Percentiles rank a stretch among this genome's conserved stretches.
phyloP scores from a whole-genome alignment of 805 yeast genomes.

The Myxozyma neotropica region DNA sequence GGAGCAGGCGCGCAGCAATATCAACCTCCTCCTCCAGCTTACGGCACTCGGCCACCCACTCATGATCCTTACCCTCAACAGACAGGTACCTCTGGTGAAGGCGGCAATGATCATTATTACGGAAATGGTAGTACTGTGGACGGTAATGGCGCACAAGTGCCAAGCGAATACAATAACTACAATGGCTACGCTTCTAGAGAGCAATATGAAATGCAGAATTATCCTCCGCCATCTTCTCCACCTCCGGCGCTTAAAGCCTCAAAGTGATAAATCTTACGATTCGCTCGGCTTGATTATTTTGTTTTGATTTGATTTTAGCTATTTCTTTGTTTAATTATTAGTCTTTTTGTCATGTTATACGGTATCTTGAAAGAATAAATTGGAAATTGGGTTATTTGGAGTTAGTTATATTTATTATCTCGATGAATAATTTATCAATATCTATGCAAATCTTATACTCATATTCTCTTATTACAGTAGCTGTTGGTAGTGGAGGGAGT shows the following conservation, averaged over 20 bases:
- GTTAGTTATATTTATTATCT: too few relatives aligned
- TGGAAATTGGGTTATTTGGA: too few relatives aligned
- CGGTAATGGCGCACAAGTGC: not conserved
- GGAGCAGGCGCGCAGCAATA: constrained; percentile 11
- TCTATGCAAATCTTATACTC: too few relatives aligned
- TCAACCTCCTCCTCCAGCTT: constrained; percentile 25
- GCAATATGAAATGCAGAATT: constrained; percentile 22
- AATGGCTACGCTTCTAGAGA: constrained; percentile 7
- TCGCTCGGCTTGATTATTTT: not conserved
- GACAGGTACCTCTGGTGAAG: not conserved
- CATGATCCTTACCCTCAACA: constrained; percentile 7
- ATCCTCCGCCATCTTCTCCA: constrained; percentile 24
- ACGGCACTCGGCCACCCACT: constrained; percentile 3
- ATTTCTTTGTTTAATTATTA: not conserved
- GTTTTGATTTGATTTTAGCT: not conserved
- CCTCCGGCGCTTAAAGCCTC: constrained; percentile 17
- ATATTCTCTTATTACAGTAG: too few relatives aligned
- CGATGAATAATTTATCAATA: too few relatives aligned
- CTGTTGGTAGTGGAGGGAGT: too few relatives aligned
- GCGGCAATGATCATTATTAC: constrained; percentile 3
- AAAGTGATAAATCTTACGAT: not conserved
- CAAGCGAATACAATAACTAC: constrained; percentile 9
- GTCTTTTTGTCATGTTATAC: too few relatives aligned
- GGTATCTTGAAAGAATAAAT: too few relatives aligned
- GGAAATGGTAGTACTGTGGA: not conserved